phyloP scores from a whole-genome alignment of 1,284 basidiomycete species.

The Coriolopsis trogii region DNA sequence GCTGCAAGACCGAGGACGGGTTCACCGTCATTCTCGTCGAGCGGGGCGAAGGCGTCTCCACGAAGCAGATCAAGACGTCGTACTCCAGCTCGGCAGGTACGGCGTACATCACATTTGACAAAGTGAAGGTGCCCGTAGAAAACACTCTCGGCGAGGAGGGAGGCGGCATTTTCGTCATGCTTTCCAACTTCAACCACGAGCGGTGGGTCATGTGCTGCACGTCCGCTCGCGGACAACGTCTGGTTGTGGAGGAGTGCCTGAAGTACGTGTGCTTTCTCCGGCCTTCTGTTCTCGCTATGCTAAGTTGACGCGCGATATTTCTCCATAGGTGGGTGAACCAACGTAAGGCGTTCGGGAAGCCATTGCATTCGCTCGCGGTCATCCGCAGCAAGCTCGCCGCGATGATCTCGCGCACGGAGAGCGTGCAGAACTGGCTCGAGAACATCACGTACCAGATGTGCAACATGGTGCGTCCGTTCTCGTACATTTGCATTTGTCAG shows the following conservation, averaged over 20 bases:
- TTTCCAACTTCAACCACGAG: slow-evolving; percentile 72
- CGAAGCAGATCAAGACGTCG: slow-evolving; percentile 84
- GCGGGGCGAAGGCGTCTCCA: slow-evolving; percentile 78
- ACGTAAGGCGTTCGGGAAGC: slow-evolving; percentile 84
- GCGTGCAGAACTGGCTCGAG: slow-evolving; percentile 87
- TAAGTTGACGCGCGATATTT: not conserved
- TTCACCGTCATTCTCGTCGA: slow-evolving; percentile 86
- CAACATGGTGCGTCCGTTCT: slow-evolving; percentile 62
- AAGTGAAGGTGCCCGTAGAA: slow-evolving; percentile 84
- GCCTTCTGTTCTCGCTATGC: not conserved
- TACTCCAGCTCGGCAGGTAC: slow-evolving; percentile 82
- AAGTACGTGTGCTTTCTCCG: slow-evolving; percentile 47
- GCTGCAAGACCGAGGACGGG: slow-evolving; percentile 69
- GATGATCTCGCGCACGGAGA: slow-evolving; percentile 86
- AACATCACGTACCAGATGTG: slow-evolving; percentile 91
- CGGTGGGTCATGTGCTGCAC: slow-evolving; percentile 72
- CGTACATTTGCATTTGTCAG: not conserved
- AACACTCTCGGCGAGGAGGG: slow-evolving; percentile 87
- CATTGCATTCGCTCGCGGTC: slow-evolving; percentile 81
- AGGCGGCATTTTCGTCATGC: slow-evolving; percentile 81
- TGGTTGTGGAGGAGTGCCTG: slow-evolving; percentile 67
- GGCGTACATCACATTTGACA: slow-evolving; percentile 87
- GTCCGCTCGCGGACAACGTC: slow-evolving; percentile 52
- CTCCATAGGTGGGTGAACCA: slow-evolving; percentile 76
- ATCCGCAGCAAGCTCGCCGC: slow-evolving; percentile 83